Evolutionary conservation across 768 basidiomycete species (phyloP).

Genomic region (Hortiboletus flavorubellus): DNA sequence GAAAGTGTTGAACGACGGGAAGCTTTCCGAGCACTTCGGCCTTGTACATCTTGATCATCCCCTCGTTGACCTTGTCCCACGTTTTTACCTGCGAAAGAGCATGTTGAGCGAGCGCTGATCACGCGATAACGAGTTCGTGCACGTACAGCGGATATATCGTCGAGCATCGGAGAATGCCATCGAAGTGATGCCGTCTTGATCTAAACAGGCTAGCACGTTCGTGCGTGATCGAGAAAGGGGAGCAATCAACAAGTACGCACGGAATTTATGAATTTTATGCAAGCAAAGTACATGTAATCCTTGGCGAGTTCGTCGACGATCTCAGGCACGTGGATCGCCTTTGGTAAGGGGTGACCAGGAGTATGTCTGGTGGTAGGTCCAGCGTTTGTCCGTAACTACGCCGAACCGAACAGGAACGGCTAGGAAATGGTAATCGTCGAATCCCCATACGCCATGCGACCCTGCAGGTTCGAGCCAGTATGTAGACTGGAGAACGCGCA

Average conservation of each 20-base stretch:
- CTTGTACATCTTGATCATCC: constrained; percentile 97
- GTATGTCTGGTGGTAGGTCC: constrained; percentile 9
- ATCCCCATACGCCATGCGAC: constrained; percentile 98
- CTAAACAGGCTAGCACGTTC: constrained; percentile 34
- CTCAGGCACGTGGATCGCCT: constrained; percentile 88
- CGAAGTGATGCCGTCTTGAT: constrained; percentile 93
- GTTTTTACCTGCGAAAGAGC: constrained; percentile 59
- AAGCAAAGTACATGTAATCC: constrained; percentile 96
- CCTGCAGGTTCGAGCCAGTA: constrained; percentile 99
- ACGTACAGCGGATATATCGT: constrained; percentile 86
- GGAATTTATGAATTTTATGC: constrained; percentile 94
- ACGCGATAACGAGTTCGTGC: background rate
- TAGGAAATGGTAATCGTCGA: constrained; percentile 97
- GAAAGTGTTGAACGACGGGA: constrained; percentile 94
- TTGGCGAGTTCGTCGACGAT: constrained; percentile 89
- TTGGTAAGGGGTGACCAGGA: constrained; percentile 79
- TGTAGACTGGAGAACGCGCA: constrained; percentile 84
- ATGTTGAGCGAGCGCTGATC: background rate
- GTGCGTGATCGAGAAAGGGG: background rate
- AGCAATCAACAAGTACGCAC: constrained; percentile 44
- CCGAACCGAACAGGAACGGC: constrained; percentile 84
- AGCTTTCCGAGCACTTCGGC: constrained; percentile 95
- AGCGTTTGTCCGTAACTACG: constrained; percentile 49
- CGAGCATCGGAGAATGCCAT: constrained; percentile 99
- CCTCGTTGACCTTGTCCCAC: constrained; percentile 95